phyloP scores from a whole-genome alignment of 108 stramenopile species.

The Cyclotella choctawhatcheeana region DNA sequence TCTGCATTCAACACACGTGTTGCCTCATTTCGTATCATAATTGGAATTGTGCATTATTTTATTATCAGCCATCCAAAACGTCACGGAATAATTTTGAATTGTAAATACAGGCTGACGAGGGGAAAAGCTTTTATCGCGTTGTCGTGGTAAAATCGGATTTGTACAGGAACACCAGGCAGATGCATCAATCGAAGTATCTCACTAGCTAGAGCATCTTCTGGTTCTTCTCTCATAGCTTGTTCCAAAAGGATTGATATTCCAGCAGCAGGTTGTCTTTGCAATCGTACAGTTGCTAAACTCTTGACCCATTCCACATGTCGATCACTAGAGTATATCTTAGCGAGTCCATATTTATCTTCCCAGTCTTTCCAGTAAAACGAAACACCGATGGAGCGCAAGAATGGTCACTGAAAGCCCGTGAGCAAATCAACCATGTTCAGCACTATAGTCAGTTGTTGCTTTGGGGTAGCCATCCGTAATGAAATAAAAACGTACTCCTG shows the following conservation, averaged over 20 bases:
- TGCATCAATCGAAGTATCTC: constrained; percentile 52
- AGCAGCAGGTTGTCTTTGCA: constrained; percentile 4
- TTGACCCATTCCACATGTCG: constrained; percentile 56
- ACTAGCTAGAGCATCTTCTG: constrained; percentile 49
- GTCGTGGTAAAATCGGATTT: constrained; percentile 46
- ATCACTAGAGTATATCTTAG: constrained; percentile 22
- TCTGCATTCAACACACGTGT: too few relatives aligned
- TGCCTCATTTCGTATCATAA: too few relatives aligned
- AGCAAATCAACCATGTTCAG: constrained; percentile 47
- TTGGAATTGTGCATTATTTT: background rate
- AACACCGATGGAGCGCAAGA: constrained; percentile 58
- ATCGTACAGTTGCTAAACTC: constrained; percentile 39
- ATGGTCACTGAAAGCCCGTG: constrained; percentile 56
- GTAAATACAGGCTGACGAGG: constrained; percentile 51
- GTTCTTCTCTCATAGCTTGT: constrained; percentile 34
- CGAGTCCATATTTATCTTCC: constrained; percentile 19
- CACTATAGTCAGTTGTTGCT: background rate
- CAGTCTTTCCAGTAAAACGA: constrained; percentile 45
- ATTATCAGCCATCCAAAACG: constrained; percentile 32
- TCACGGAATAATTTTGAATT: constrained; percentile 41
- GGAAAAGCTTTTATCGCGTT: too few relatives aligned
- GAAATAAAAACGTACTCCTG: constrained; percentile 64
- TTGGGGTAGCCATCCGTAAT: constrained; percentile 40
- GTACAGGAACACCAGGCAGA: constrained; percentile 44
- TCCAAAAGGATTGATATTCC: constrained; percentile 10